Conservation (phyloP, 805 yeast species). For the Limtongia smithiae region DNA sequence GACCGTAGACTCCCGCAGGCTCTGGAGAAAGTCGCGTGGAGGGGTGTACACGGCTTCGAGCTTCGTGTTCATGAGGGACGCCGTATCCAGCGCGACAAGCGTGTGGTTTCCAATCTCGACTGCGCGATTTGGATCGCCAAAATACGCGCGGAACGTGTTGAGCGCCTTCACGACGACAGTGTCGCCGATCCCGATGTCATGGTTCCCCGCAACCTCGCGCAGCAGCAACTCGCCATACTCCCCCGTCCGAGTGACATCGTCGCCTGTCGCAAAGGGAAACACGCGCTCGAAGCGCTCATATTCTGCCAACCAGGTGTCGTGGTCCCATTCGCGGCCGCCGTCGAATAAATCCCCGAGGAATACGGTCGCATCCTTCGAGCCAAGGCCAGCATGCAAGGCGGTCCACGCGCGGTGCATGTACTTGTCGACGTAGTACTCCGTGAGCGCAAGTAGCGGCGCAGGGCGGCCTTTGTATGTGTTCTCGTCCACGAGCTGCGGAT, state of each 20-base stretch:
- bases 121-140: slow-evolving; percentile 63
- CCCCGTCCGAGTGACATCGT: slow-evolving; percentile 41
- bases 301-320: slow-evolving; percentile 65
- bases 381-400: slow-evolving; percentile 51
- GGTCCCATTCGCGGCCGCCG: slow-evolving; percentile 88
- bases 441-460: slow-evolving; percentile 47
- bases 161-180: slow-evolving; percentile 55
- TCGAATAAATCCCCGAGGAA: slow-evolving; percentile 92
- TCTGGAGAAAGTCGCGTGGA: slow-evolving; percentile 52
- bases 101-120: slow-evolving; percentile 65
- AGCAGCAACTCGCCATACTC: slow-evolving; percentile 34
- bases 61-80: slow-evolving; percentile 65
- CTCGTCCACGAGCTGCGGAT: slow-evolving; percentile 89
- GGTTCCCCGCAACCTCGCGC: slow-evolving; percentile 74
- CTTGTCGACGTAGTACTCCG: slow-evolving; percentile 65
- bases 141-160: slow-evolving; percentile 62
- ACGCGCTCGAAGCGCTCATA: slow-evolving; percentile 61
- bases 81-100: slow-evolving; percentile 73
- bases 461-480: slow-evolving; percentile 80
- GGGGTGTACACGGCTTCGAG: slow-evolving; percentile 45
- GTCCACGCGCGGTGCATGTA: slow-evolving; percentile 75
- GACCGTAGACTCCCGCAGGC: slow-evolving; percentile 7
- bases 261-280: slow-evolving; percentile 47
- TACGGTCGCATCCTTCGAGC: slow-evolving; percentile 65
- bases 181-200: slow-evolving; percentile 91